Base-by-base conservation (phyloP, 2,329 filamentous ascomycete species). In the Colletotrichum sp. region DNA sequence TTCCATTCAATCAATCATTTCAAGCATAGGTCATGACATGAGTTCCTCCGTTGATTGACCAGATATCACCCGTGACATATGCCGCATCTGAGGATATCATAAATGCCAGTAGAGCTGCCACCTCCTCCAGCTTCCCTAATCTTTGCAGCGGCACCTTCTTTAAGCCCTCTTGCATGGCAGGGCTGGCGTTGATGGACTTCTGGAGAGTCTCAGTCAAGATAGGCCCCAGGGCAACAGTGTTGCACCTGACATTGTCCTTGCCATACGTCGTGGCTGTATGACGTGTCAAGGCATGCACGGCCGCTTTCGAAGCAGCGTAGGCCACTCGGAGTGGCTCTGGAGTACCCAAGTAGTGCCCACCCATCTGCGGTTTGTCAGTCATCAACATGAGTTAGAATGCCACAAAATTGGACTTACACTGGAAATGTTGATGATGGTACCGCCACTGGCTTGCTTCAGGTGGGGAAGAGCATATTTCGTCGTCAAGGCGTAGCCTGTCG, bases 61-160 rank as follows among this genome's bases (percentile, higher is more conserved):
- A 69, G 21, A 72, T 69, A 3, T 72, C 70, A 18, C 65, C 70
- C 1, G 70, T 62, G 13, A 69, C 32, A 26, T 72, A 62, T 12
- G 70, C 70, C n/a, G 65, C 65, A 24, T 72, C 70, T 13, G 70
- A 68, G 18, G 70, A 72, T 8, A 72, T 68, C 70, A 69, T 69
- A 18, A 62, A 62, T 3, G 70, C 70, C 28, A 72, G 34, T 7
- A 69, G 38, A 9, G 55, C 70, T n/a, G 64, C 70, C 10, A 72
- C 70, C 26, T 72, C 70, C 34, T 72, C 70, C 18, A 62, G 28
- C 26, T 69, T 72, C 1, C 65, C 70, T 0, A 72, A n/a, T 1
- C 65, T 60, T 24, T 24, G 70, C 7, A 69, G 36, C 2, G 64
- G 55, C 5, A 69, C 36, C 12, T 34, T 62, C 55, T 69, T 62